These are phyloP conservation scores for Aspergillus melleus DNA, from an alignment of 2,329 filamentous ascomycete species.

Conservation along the genomic window DNA sequence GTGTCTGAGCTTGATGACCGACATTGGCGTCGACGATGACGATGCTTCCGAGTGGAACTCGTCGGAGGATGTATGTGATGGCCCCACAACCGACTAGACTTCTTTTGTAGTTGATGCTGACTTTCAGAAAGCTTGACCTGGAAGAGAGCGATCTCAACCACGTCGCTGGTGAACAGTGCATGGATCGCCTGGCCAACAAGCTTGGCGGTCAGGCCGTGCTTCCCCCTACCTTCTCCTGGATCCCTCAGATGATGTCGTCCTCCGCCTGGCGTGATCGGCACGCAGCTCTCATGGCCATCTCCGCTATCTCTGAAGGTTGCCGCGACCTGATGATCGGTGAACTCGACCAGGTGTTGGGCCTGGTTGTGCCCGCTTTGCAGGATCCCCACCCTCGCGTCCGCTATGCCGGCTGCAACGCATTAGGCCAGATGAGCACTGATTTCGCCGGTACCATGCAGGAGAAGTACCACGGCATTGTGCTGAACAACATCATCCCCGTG, in stretches of 20 bases:
- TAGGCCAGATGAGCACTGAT: constrained; percentile 99
- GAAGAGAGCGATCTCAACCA: constrained; percentile 98
- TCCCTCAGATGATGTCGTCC: constrained; percentile 96
- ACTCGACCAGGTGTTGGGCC: constrained; percentile 86
- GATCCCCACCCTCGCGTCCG: constrained; percentile 91
- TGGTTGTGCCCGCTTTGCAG: constrained; percentile 88
- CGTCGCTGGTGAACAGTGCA: constrained; percentile 95
- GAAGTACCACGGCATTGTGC: constrained; percentile 84
- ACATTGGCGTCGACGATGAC: constrained; percentile 90
- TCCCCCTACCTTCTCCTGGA: constrained; percentile 92
- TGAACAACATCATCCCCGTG: constrained; percentile 90
- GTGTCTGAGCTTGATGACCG: constrained; percentile 96
- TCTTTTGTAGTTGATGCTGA: neutral
- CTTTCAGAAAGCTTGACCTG: constrained; percentile 67
- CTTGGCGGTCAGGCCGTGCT: constrained; percentile 91
- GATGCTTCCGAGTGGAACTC: constrained; percentile 92
- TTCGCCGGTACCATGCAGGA: constrained; percentile 98
- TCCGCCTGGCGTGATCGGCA: constrained; percentile 93
- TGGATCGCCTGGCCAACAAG: constrained; percentile 97
- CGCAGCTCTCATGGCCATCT: constrained; percentile 97
- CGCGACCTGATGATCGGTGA: constrained; percentile 94
- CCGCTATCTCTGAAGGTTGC: constrained; percentile 96
- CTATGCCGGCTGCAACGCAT: constrained; percentile 95
- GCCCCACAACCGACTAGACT: neutral
- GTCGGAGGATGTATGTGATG: constrained; percentile 74